phyloP scores from a whole-genome alignment of 805 yeast species.

The Candida endomychidarum region DNA sequence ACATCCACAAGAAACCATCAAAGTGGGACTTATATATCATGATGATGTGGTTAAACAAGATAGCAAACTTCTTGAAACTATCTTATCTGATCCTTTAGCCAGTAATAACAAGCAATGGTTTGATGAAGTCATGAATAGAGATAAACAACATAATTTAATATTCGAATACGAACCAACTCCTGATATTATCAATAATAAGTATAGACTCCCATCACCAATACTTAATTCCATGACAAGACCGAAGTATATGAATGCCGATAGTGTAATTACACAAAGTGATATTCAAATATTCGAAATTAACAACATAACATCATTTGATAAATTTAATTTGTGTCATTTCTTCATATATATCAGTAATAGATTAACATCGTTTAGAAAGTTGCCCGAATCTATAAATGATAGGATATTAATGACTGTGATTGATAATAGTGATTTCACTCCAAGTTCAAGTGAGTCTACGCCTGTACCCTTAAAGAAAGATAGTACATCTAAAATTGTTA shows the following conservation, averaged over 20 bases:
- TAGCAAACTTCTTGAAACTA: constrained; percentile 34
- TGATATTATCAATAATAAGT: constrained; percentile 14
- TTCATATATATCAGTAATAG: constrained; percentile 14
- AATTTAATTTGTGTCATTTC: constrained; percentile 16
- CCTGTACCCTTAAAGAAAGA: constrained; percentile 21
- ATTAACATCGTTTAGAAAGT: constrained; percentile 10
- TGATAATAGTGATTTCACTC: constrained; percentile 40
- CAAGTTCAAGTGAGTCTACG: constrained; percentile 31
- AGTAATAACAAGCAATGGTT: constrained; percentile 33
- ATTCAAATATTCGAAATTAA: constrained; percentile 18
- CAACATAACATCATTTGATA: constrained; percentile 10
- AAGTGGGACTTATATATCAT: constrained; percentile 36
- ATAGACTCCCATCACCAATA: constrained; percentile 29
- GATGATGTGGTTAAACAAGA: constrained; percentile 18
- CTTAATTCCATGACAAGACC: constrained; percentile 28
- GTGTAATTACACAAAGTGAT: constrained; percentile 15
- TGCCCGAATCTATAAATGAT: constrained; percentile 16
- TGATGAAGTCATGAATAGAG: constrained; percentile 22
- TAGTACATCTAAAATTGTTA: constrained; percentile 27
- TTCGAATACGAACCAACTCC: constrained; percentile 18
- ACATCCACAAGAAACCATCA: constrained; percentile 20
- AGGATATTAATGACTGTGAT: constrained; percentile 34
- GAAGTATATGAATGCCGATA: constrained; percentile 16
- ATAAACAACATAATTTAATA: constrained; percentile 18
- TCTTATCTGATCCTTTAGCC: constrained; percentile 44